These are phyloP conservation scores for Quercus cerris DNA, from an alignment of 306 rosid species.

Conservation along the genomic window DNA sequence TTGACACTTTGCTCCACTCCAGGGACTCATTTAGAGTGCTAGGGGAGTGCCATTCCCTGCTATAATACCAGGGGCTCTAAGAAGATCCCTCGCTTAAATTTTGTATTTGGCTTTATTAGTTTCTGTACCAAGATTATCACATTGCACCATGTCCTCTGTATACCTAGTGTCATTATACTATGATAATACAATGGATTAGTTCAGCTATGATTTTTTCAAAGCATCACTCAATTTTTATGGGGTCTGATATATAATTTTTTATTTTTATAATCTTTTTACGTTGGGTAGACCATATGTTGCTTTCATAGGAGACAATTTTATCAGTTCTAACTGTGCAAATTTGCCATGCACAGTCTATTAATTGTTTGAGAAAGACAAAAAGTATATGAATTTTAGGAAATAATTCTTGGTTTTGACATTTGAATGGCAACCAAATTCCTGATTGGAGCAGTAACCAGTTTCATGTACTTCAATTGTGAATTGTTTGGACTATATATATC, in stretches of 20 bases:
- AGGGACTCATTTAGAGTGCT: background rate
- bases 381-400: too few species aligned
- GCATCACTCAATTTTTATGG: background rate
- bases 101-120: conserved; percentile 2
- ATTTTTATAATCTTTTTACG: background rate
- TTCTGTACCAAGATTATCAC: background rate
- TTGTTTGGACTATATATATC: too few species aligned
- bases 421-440: too few species aligned
- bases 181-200: background rate
- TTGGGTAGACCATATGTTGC: too few species aligned
- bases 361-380: too few species aligned
- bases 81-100: background rate
- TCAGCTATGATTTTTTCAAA: background rate
- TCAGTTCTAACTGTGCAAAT: too few species aligned
- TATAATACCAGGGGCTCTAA: background rate
- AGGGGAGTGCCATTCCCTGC: too few species aligned
- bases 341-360: too few species aligned
- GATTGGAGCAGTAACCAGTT: too few species aligned
- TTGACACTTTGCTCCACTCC: background rate
- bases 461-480: too few species aligned
- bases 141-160: background rate
- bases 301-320: too few species aligned
- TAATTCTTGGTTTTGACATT: too few species aligned
- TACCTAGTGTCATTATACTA: background rate
- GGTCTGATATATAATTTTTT: background rate